Evolutionary conservation across 345 rosid genomes (phyloP), one percentile per base, ranked within the genome.

Genomic region (Aethionema arabicum): DNA sequence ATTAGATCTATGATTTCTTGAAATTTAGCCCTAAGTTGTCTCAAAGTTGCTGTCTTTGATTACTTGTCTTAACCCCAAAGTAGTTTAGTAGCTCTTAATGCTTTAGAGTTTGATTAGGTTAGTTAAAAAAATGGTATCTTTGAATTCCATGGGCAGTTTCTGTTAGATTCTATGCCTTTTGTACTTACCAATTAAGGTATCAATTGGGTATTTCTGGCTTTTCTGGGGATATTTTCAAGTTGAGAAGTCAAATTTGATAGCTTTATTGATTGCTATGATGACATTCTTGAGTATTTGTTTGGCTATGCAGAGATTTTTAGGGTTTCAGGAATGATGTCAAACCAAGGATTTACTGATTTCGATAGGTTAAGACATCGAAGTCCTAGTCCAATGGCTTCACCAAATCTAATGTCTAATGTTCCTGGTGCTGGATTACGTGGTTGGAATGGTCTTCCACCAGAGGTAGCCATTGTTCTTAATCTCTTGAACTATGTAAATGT

Each of bases 331-430:
- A 80, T 87, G 88, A 79, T 80, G 83, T 82, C 91, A 56, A 91
- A 84, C 81, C 96, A 86, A 84, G 98, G 88, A 8, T 88, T 83
- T 74, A 83, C 81, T 16, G 95, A 91, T 68, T 67, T 86, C 49
- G 98, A 91, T 78, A 68, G 96, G 72, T 63, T 91, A 73, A 67
- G 95, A 63, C 91, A 91, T 70, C 84, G 98, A 79, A 91, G 95
- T 74, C 96, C 98, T 16, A 86, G 98, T 78, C 98, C 98, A 57
- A 88, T 91, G 98, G 95, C 95, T 67, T 88, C 98, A 76, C 90
- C 98, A 52, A 88, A 79, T 69, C 85, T 79, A 14, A 79, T 88
- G 61, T 80, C 98, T 37, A 84, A 80, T 73, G 84, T 77, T 80
- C 64, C 82, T 4, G 86, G 90, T 56, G 63, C 82, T 33, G 83